Evolutionary conservation across 176 grass and related monocot genomes (phyloP).

Genomic region (Musa schizocarpa): DNA sequence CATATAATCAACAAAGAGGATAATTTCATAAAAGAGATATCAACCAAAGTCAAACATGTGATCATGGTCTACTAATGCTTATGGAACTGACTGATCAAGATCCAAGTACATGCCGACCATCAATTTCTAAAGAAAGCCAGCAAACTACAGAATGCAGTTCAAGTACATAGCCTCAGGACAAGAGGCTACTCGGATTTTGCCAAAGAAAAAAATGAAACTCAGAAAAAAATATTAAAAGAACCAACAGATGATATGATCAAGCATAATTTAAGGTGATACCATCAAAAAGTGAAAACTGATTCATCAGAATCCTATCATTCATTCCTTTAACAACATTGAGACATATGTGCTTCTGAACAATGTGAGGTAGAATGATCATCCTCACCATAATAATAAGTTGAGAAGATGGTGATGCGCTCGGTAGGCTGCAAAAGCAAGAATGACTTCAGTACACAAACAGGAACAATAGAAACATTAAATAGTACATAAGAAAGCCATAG

Average conservation of each 20-base stretch:
- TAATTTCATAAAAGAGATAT: neutral
- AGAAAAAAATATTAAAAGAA: too few relatives aligned
- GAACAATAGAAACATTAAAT: neutral
- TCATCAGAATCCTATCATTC: slow-evolving; percentile 1
- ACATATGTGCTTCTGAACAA: neutral
- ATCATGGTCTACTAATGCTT: too few relatives aligned
- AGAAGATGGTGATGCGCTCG: slow-evolving; percentile 75
- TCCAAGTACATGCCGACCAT: neutral
- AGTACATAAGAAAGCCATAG: neutral
- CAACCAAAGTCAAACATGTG: neutral
- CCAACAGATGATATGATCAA: too few relatives aligned
- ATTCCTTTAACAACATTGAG: neutral
- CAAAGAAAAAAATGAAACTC: too few relatives aligned
- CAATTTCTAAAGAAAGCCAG: neutral
- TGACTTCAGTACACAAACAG: slow-evolving; percentile 11
- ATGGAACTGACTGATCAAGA: neutral
- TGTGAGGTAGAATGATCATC: neutral
- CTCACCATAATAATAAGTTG: slow-evolving; percentile 88
- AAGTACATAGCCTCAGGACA: neutral
- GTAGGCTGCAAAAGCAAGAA: slow-evolving; percentile 52
- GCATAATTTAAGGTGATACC: too few relatives aligned
- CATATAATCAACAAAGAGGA: neutral
- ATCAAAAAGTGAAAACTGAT: too few relatives aligned
- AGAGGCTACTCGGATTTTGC: neutral
- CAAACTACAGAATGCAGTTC: neutral